Conservation (phyloP, 164 flowering plant species). For the Vitis cinerea region DNA sequence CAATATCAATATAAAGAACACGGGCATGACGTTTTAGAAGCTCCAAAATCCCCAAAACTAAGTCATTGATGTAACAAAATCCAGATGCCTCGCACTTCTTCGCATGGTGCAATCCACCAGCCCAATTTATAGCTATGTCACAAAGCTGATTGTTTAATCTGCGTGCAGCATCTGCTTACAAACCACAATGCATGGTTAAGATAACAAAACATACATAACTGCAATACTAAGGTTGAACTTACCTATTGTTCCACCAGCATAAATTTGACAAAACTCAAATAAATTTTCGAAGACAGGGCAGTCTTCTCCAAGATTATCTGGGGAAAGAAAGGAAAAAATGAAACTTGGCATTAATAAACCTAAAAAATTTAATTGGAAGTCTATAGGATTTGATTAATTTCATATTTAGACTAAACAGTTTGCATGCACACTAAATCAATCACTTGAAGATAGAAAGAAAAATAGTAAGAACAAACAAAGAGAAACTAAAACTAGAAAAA, state of each 20-base stretch:
- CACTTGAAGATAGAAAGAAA: no score
- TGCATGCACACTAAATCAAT: no score
- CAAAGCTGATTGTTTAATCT: conserved; percentile 86
- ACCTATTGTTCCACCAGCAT: conserved; percentile 99
- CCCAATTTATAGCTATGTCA: conserved; percentile 99
- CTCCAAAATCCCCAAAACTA: conserved; percentile 94
- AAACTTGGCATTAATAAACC: not conserved
- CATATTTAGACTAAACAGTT: no score
- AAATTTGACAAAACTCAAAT: conserved; percentile 96
- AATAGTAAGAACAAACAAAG: no score
- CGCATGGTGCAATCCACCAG: conserved; percentile 99
- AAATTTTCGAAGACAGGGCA: conserved; percentile 96
- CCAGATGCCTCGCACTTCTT: conserved; percentile 98
- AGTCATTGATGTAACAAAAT: conserved; percentile 94
- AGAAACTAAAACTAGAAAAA: no score
- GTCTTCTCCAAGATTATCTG: conserved; percentile 98
- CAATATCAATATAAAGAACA: conserved; percentile 91
- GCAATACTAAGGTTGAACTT: conserved; percentile 9
- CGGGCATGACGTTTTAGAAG: conserved; percentile 91
- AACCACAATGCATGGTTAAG: conserved; percentile 6
- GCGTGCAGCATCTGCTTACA: conserved; percentile 84
- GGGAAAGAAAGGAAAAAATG: not conserved
- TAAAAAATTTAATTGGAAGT: not conserved
- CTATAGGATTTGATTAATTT: no score
- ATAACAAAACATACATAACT: no score